Base-by-base conservation (phyloP, 768 basidiomycete species). In the Serendipita sp. region DNA sequence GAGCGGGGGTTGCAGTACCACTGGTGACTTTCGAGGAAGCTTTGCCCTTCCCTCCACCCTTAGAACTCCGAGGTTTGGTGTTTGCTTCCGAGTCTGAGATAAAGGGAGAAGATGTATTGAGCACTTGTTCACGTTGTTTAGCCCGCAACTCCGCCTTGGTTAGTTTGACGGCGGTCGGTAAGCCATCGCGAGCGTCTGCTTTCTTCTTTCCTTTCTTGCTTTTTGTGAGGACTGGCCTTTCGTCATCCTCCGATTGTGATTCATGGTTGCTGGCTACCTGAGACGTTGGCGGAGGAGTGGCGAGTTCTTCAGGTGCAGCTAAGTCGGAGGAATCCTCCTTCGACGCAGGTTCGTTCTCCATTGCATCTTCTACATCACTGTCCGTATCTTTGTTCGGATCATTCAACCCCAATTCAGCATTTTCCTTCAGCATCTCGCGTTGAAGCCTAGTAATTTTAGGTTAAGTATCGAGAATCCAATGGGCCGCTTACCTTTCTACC, bases 371-470 rank as follows among this genome's bases (percentile, higher is more conserved):
- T 3, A 64, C 67, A 10, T 43, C 66, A 23, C 15, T 50, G 37
- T 68, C 71, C 15, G 71, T 77, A 3, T 62, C 68, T 11, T 65
- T 66, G 2, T 55, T 31, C 29, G 75, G 75, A 13, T 72, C 75
- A 6, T 67, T 67, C 23, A 89, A 74, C 0, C 78, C 84, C 3
- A 96, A 72, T 66, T 80, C 81, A 62, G 82, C 80, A 65, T 89
- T 80, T 68, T 97, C 91, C 64, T 76, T 74, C 67, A 77, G 71
- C 88, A 99, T 96, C 69, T 88, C 81, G 68, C 78, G 77, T 72
- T 81, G 83, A 65, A 99, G 70, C 67, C 76, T 77, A 64, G 3
- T 3, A 8, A 13, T 15, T 10, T 44, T 0, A 27, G 34, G 27
- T n/a, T 37, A 44, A 29, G 27, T 8, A 50, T 1, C 33, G 5